These are phyloP conservation scores for Diversispora eburnea DNA, from an alignment of 192 early-diverging fungal species.

Conservation along the genomic window DNA sequence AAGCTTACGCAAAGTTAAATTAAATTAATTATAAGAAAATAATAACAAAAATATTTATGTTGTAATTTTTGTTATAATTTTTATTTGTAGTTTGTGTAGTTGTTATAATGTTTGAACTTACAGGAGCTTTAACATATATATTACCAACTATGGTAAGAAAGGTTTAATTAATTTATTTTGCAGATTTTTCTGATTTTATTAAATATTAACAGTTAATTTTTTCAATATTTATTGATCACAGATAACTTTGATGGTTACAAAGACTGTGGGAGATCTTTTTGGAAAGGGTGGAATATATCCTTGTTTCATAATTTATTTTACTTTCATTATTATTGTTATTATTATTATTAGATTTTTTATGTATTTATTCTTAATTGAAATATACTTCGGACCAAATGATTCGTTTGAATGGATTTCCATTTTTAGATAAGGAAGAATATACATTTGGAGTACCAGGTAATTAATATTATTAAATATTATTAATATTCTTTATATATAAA, in stretches of 20 bases:
- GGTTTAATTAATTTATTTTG: not conserved
- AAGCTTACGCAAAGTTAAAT: no score
- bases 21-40: not conserved
- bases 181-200: not conserved
- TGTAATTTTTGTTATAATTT: constrained; percentile 3
- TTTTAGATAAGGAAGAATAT: constrained; percentile 70
- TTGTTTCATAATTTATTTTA: not conserved
- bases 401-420: constrained; percentile 72
- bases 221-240: constrained; percentile 2
- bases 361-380: constrained; percentile 17
- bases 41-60: not conserved
- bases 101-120: constrained; percentile 99
- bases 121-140: constrained; percentile 88
- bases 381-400: constrained; percentile 67
- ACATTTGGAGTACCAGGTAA: constrained; percentile 53
- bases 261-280: constrained; percentile 70
- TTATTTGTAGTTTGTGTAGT: constrained; percentile 63
- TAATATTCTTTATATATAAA: no score
- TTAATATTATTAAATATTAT: constrained; percentile 9
- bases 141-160: constrained; percentile 58
- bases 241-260: constrained; percentile 75
- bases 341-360: not conserved
- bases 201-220: not conserved
- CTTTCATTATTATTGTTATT: not conserved
- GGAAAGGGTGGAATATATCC: constrained; percentile 65